Evolutionary conservation across 805 yeast genomes (phyloP).

Genomic region (Yarrowia sp.): DNA sequence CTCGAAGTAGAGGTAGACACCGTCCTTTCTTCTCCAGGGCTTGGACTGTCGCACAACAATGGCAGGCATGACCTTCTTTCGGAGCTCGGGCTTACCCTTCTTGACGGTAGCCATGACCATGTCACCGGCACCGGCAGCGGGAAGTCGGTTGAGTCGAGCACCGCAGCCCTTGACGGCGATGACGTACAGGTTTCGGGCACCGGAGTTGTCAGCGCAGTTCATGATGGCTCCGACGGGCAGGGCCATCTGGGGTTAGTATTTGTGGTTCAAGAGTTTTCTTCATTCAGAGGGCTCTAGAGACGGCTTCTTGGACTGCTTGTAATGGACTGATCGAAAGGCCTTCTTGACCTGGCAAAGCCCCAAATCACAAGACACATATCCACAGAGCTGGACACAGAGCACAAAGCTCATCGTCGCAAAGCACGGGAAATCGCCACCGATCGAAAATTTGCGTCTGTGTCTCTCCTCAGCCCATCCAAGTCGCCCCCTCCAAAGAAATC

Average conservation of each 20-base stretch:
- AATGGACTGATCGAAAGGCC: no score
- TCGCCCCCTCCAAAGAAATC: not conserved
- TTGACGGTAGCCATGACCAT: slow-evolving; percentile 82
- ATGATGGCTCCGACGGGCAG: slow-evolving; percentile 99
- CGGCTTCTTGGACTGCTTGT: no score
- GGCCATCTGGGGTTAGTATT: slow-evolving; percentile 66
- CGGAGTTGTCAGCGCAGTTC: slow-evolving; percentile 99
- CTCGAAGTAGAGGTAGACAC: slow-evolving; percentile 98
- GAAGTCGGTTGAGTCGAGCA: slow-evolving; percentile 99
- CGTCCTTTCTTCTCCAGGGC: slow-evolving; percentile 99
- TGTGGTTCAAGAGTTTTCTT: no score
- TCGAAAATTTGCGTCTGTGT: no score
- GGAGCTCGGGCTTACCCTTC: slow-evolving; percentile 99
- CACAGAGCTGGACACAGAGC: no score
- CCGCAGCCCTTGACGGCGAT: slow-evolving; percentile 98
- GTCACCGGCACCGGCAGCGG: slow-evolving; percentile 99
- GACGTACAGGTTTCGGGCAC: slow-evolving; percentile 99
- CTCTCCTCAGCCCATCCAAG: no score
- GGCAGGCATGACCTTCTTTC: slow-evolving; percentile 99
- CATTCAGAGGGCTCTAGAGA: no score
- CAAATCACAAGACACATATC: no score
- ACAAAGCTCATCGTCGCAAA: no score
- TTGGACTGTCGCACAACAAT: slow-evolving; percentile 98
- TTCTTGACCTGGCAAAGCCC: no score
- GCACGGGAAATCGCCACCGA: no score